Base-by-base conservation (phyloP, 2,329 filamentous ascomycete genomes). In the Hypoxylon sp. region DNA sequence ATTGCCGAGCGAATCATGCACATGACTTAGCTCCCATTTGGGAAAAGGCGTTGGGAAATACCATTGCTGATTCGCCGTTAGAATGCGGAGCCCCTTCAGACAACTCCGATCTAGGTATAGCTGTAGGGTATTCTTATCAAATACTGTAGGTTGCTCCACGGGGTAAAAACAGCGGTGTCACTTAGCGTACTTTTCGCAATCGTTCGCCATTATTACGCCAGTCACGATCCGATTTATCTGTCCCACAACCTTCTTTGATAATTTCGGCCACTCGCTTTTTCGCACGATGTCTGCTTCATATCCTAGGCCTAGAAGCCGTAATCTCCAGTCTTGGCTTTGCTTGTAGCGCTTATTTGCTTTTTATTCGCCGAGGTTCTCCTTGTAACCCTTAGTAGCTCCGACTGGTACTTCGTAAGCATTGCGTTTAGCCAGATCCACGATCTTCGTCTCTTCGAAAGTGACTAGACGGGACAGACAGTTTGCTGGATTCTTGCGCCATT, bases 191-290 rank as follows among this genome's bases (percentile, higher is more conserved):
- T 62, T 71, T 63, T 72, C 72, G 71, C 71, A 48, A 74, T 74
- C 59, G 55, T 59, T 70, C 65, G 69, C 67, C 67, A 66, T 73
- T 64, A 71, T 71, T 62, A 73, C 72, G 71, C 71, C 67, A 74
- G 60, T 55, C 47, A 52, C 65, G 60, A 67, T 62, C 64, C 53
- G 54, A 62, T 65, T 62, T 58, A 58, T 61, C 50, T 63, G 46
- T 57, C 61, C 61, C 68, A 70, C 65, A 62, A 58, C 44, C 55
- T 50, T 46, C 50, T 50, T 39, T 22, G 52, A 53, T 37, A 57
- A 51, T 61, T 39, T 35, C 26, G 17, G 44, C n/a, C 44, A 52
- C 24, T 37, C n/a, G 22, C 26, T 17, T 57, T 39, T 47, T 29
- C 51, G 13, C 33, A 37, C 39, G 14, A 58, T 54, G 48, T 33